Evolutionary conservation across 1,139 yeast genomes (phyloP).

Genomic region (Suhomyces anneliseae): DNA sequence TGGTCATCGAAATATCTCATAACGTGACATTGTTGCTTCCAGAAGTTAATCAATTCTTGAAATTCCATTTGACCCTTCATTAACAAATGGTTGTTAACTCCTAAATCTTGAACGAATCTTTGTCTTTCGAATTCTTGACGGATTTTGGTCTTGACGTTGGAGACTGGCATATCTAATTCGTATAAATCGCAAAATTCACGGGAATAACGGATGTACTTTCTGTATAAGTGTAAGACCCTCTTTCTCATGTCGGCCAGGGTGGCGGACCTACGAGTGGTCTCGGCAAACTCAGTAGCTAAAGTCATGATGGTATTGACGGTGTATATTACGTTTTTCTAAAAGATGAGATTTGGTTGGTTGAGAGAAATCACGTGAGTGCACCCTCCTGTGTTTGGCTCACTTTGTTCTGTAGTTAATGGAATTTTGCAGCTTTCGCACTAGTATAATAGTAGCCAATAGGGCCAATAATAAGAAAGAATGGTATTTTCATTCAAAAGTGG

Average conservation of each 20-base stretch:
- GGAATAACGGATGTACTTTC: slow-evolving; percentile 67
- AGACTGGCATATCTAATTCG: slow-evolving; percentile 82
- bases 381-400: not conserved
- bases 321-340: slow-evolving; percentile 16
- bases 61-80: slow-evolving; percentile 91
- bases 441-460: too few species aligned
- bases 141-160: slow-evolving; percentile 75
- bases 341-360: slow-evolving; percentile 32
- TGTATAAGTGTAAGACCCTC: slow-evolving; percentile 70
- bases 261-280: slow-evolving; percentile 70
- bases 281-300: slow-evolving; percentile 80
- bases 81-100: slow-evolving; percentile 64
- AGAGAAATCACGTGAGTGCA: slow-evolving; percentile 4
- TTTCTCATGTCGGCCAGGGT: slow-evolving; percentile 60
- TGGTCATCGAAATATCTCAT: slow-evolving; percentile 77
- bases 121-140: slow-evolving; percentile 91
- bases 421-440: not conserved
- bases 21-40: slow-evolving; percentile 90
- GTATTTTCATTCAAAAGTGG: too few species aligned
- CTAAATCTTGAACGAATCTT: slow-evolving; percentile 67
- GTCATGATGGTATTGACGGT: slow-evolving; percentile 39
- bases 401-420: not conserved
- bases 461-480: too few species aligned
- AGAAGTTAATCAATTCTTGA: slow-evolving; percentile 83
- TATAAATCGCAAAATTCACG: slow-evolving; percentile 66